Base-by-base conservation (phyloP, 1,284 basidiomycete species). In the Takashimella tepidaria region DNA sequence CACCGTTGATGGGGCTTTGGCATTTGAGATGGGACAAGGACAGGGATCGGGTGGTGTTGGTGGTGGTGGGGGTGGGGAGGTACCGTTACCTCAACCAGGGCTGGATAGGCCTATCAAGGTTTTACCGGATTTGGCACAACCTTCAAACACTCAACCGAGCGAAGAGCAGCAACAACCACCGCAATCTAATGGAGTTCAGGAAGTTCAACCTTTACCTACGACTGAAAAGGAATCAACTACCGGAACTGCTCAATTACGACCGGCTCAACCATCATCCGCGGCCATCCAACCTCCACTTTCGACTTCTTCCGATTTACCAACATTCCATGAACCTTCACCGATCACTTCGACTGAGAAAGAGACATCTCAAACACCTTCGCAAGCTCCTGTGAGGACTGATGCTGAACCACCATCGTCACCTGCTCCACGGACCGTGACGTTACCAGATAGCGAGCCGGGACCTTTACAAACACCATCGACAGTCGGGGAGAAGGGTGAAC, bases 31-130 rank as follows among this genome's bases (percentile, higher is more conserved):
- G n/a, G n/a, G n/a, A n/a, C n/a, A n/a, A n/a, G n/a, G n/a, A n/a
- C n/a, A n/a, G n/a, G n/a, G n/a, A n/a, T n/a, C n/a, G n/a, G n/a
- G n/a, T n/a, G n/a, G n/a, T n/a, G n/a, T n/a, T n/a, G n/a, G n/a
- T 26, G 25, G 45, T n/a, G 40, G 23, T 3, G 45, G 16, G 10
- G 31, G 10, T 8, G 31, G 31, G 31, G 40, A 19, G 31, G 41
- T 19, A 25, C 52, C 3, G 40, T 51, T 3, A 47, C 48, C 20
- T 25, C 51, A 5, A 51, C 31, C 49, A 27, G 50, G 49, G 0
- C 51, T 53, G n/a, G 64, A 70, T 11, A 57, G 72, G 25, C 74
- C 74, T 3, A 61, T 56, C 45, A 76, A 75, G 52, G 49, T 56
- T 1, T 49, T 76, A 4, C 59, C 69, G 0, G 70, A 72, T 37